Evolutionary conservation across 805 yeast genomes (phyloP).

Genomic region (Sugiyamaella marilandica): DNA sequence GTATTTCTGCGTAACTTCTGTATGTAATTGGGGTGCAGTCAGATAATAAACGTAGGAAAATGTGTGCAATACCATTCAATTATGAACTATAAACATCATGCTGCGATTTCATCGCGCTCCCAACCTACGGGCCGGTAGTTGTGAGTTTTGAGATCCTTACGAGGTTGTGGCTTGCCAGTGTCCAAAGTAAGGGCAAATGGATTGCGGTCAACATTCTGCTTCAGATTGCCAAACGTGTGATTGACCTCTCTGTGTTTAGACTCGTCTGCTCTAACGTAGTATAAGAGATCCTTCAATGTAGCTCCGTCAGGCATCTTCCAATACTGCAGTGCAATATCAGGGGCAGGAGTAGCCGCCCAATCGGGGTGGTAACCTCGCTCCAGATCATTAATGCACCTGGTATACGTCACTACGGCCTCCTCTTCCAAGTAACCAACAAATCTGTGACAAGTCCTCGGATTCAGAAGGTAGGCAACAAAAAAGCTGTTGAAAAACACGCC

Average conservation of each 20-base stretch:
- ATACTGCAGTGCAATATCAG: conserved; percentile 54
- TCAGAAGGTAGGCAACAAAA: conserved; percentile 52
- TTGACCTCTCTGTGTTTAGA: conserved; percentile 77
- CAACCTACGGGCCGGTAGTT: conserved; percentile 31
- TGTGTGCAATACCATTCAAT: not conserved
- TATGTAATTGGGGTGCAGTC: no score
- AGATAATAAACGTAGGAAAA: no score
- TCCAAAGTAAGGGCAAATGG: conserved; percentile 54
- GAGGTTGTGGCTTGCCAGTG: conserved; percentile 32
- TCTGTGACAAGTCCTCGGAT: conserved; percentile 64
- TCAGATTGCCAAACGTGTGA: conserved; percentile 66
- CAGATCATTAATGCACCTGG: conserved; percentile 53
- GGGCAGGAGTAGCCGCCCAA: conserved; percentile 35
- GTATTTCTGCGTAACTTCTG: no score
- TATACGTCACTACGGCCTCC: conserved; percentile 67
- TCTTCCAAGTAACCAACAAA: conserved; percentile 77
- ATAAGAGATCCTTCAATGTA: conserved; percentile 54
- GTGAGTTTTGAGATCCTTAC: conserved; percentile 29
- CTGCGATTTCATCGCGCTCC: conserved; percentile 33
- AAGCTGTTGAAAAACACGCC: conserved; percentile 66
- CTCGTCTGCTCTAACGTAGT: conserved; percentile 67
- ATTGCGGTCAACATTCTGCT: conserved; percentile 52
- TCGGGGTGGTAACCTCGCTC: conserved; percentile 47
- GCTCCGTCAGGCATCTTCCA: conserved; percentile 55
- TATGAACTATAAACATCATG: conserved; percentile 10